Conservation (phyloP, 495 filamentous ascomycete species). For the Penicillium salamii region DNA sequence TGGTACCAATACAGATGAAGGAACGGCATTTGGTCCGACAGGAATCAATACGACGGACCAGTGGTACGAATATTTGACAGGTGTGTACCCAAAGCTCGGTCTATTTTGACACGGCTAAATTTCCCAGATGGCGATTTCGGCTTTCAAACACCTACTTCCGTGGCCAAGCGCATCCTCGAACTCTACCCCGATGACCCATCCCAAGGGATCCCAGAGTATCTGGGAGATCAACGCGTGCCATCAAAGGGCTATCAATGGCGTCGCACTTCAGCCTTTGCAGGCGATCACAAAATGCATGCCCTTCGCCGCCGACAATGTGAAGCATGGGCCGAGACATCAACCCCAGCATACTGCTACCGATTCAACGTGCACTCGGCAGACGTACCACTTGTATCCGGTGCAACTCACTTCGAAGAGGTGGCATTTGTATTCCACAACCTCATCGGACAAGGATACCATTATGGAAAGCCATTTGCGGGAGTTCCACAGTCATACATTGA, state of each 20-base stretch:
- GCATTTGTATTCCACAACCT: slow-evolving; percentile 60
- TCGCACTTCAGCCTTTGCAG: slow-evolving; percentile 50
- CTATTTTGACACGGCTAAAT: background rate
- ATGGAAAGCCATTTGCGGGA: slow-evolving; percentile 45
- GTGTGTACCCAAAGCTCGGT: slow-evolving; percentile 18
- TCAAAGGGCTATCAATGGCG: slow-evolving; percentile 45
- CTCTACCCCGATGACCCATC: slow-evolving; percentile 50
- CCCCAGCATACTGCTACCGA: slow-evolving; percentile 59
- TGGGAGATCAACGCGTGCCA: slow-evolving; percentile 39
- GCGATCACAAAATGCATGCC: slow-evolving; percentile 55
- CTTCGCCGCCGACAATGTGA: slow-evolving; percentile 54
- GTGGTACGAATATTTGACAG: slow-evolving; percentile 42
- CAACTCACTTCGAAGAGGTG: slow-evolving; percentile 61
- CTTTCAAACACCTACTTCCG: slow-evolving; percentile 26
- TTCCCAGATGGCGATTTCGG: slow-evolving; percentile 23
- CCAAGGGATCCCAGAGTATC: slow-evolving; percentile 41
- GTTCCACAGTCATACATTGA: slow-evolving; percentile 42
- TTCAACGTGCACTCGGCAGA: slow-evolving; percentile 53
- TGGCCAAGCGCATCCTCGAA: slow-evolving; percentile 42
- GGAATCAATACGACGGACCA: slow-evolving; percentile 46
- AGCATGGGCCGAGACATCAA: slow-evolving; percentile 42
- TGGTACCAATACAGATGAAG: slow-evolving; percentile 51
- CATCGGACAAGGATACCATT: slow-evolving; percentile 47
- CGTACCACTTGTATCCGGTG: slow-evolving; percentile 32
- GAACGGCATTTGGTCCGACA: slow-evolving; percentile 38